Evolutionary conservation across 116 monocot species (phyloP).

Genomic region (Posidonia oceanica): DNA sequence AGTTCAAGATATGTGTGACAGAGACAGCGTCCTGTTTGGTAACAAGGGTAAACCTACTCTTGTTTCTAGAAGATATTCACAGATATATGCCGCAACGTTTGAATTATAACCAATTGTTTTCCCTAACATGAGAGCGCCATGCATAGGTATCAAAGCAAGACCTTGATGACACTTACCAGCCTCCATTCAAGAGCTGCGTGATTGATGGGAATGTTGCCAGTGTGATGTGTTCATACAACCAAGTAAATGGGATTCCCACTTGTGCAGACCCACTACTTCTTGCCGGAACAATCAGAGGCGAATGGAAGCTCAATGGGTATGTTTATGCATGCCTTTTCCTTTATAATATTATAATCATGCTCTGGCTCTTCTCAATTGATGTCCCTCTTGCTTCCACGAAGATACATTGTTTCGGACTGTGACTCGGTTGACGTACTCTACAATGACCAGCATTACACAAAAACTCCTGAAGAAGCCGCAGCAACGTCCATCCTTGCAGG

Average conservation of each 20-base stretch:
- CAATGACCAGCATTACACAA: constrained; percentile 76
- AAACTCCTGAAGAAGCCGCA: constrained; percentile 80
- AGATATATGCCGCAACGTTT: too few relatives aligned
- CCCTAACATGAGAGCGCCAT: too few relatives aligned
- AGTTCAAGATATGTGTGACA: too few relatives aligned
- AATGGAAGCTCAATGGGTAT: constrained; percentile 97
- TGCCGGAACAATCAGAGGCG: constrained; percentile 59
- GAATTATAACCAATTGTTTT: too few relatives aligned
- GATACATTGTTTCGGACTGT: constrained; percentile 92
- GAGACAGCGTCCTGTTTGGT: too few relatives aligned
- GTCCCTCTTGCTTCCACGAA: constrained; percentile 6
- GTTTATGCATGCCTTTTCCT: not conserved
- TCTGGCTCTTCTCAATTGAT: too few relatives aligned
- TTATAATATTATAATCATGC: not conserved
- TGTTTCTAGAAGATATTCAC: too few relatives aligned
- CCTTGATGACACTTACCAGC: constrained; percentile 76
- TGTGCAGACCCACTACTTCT: constrained; percentile 87
- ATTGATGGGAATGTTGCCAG: constrained; percentile 90
- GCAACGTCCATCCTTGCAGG: constrained; percentile 73
- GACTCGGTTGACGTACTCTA: constrained; percentile 85
- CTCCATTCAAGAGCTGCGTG: constrained; percentile 94
- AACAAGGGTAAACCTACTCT: too few relatives aligned
- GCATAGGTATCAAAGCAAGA: constrained; percentile 80
- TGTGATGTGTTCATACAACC: constrained; percentile 96
- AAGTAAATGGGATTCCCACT: constrained; percentile 82